A percentile compares a stretch with the other conserved stretches of the same genome.
Conservation (phyloP, 73 alveolate species). For the Effrenium voratum region DNA sequence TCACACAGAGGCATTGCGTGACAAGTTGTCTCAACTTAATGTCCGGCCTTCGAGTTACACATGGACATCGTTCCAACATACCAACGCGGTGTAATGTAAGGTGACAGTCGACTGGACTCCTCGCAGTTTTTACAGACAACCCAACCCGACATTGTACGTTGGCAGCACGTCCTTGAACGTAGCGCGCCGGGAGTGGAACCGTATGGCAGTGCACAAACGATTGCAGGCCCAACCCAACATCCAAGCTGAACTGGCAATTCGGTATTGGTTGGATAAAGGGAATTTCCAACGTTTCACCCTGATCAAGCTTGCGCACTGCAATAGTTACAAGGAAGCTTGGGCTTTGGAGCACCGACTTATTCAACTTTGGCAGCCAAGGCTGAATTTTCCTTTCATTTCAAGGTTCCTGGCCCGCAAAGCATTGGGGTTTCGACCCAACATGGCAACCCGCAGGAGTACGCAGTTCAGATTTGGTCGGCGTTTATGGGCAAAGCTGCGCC, state of each 20-base stretch:
- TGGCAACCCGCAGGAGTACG: background rate
- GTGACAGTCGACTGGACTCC: background rate
- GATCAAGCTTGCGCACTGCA: background rate
- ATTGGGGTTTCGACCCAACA: background rate
- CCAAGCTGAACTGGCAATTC: background rate
- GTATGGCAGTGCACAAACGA: background rate
- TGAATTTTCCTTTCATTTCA: background rate
- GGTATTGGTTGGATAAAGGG: background rate
- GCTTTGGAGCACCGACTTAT: background rate
- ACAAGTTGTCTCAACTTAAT: background rate
- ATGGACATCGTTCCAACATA: background rate
- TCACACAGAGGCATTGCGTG: no score
- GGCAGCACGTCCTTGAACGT: background rate
- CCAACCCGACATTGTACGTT: background rate
- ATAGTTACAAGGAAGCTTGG: background rate
- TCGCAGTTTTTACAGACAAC: background rate
- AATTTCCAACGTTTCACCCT: background rate
- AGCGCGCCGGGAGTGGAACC: background rate
- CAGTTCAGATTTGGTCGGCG: background rate
- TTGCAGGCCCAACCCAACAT: background rate
- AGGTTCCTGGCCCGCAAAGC: background rate
- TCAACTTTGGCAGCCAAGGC: background rate
- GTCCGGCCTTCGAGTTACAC: background rate
- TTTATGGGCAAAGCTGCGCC: background rate
- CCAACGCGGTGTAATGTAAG: background rate